A percentile compares a stretch with the other conserved stretches of the same genome.
Evolutionary conservation across 305 asterid genomes (phyloP).

Genomic region (Caryopteris hybrid): DNA sequence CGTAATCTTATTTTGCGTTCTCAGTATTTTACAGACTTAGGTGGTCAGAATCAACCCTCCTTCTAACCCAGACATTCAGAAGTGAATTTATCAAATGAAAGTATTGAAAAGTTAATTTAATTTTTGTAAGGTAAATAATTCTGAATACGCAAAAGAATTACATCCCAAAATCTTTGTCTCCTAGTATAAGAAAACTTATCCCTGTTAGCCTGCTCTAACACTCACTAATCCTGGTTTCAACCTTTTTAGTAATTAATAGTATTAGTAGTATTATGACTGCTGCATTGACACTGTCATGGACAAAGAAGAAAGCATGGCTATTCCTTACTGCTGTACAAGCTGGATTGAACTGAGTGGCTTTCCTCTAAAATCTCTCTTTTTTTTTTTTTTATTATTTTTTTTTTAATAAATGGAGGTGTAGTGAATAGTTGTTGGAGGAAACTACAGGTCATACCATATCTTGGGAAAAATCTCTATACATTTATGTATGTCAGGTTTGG

Average conservation of each 20-base stretch:
- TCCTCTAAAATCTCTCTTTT: background rate
- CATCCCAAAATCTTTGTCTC: background rate
- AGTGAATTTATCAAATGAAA: background rate
- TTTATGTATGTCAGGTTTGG: background rate
- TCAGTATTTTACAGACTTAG: background rate
- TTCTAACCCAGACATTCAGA: background rate
- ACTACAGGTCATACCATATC: background rate
- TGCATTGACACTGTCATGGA: background rate
- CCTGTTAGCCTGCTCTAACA: background rate
- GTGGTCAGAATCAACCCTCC: background rate
- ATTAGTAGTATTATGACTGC: background rate
- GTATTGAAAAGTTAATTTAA: background rate
- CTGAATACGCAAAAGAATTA: background rate
- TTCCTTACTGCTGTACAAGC: background rate
- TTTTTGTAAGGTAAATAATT: background rate
- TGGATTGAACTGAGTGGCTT: constrained; percentile 1
- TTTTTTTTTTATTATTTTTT: too few species aligned
- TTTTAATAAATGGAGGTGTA: background rate
- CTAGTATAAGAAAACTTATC: background rate
- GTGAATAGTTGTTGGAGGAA: background rate
- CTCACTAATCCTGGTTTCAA: background rate
- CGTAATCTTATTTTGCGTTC: background rate
- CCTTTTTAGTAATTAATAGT: too few species aligned
- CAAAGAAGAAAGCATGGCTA: background rate
- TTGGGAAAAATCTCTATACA: background rate